Evolutionary conservation across 73 alveolate genomes (phyloP).

Genomic region (Paramecium sexaurelia): DNA sequence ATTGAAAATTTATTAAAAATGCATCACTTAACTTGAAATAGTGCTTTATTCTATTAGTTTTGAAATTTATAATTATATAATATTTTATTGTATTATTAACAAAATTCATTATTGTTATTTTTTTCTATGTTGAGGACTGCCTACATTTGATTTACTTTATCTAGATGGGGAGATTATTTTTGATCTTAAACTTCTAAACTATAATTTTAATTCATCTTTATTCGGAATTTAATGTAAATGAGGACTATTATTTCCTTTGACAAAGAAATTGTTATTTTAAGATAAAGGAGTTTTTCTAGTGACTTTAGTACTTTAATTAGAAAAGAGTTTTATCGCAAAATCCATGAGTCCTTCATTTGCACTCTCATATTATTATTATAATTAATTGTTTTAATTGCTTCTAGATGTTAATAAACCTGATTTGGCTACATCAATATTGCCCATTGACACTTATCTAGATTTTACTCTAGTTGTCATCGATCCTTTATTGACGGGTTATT

Average conservation of each 20-base stretch:
- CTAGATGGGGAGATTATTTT: background rate
- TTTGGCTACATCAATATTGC: background rate
- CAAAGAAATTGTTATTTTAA: background rate
- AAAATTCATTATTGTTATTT: background rate
- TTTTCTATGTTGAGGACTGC: background rate
- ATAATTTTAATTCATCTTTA: background rate
- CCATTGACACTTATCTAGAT: background rate
- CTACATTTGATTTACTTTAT: background rate
- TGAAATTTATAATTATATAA: background rate
- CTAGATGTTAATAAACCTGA: background rate
- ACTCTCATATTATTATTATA: background rate
- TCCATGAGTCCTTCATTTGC: background rate
- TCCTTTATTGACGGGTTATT: background rate
- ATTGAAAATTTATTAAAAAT: too few relatives aligned
- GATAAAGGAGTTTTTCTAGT: background rate
- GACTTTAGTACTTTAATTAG: background rate
- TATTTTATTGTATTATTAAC: background rate
- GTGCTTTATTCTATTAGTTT: background rate
- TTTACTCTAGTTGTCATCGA: background rate
- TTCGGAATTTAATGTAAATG: background rate
- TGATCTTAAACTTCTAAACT: background rate
- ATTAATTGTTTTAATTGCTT: background rate
- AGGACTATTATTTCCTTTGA: background rate
- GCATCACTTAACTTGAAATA: too few relatives aligned
- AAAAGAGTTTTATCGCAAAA: background rate